A percentile compares a stretch with the other conserved stretches of the same genome.
Conservation (phyloP, 768 basidiomycete species). For the Leccinum longicurvipes region DNA sequence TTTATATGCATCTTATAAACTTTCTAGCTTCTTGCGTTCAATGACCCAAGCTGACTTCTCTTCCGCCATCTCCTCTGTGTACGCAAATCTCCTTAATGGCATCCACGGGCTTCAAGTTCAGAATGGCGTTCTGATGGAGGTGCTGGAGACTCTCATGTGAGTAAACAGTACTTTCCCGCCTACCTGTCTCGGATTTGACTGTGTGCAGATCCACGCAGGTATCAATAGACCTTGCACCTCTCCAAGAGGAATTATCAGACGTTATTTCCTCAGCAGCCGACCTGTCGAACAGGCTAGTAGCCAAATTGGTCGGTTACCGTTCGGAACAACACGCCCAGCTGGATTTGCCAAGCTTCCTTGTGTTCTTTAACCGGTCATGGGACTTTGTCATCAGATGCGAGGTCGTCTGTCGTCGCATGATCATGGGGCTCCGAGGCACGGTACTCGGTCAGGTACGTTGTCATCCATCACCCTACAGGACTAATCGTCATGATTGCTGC, state of each 20-base stretch:
- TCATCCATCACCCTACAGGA: not conserved
- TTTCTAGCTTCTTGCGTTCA: slow-evolving; percentile 56
- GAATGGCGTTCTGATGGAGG: slow-evolving; percentile 51
- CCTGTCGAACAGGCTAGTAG: slow-evolving; percentile 77
- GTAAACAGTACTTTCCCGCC: slow-evolving; percentile 6
- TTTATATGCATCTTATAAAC: slow-evolving; percentile 23
- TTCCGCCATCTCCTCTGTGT: slow-evolving; percentile 56
- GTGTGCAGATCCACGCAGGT: slow-evolving; percentile 35
- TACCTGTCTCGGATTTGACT: slow-evolving; percentile 1
- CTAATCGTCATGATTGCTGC: slow-evolving; percentile 1
- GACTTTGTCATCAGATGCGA: slow-evolving; percentile 87
- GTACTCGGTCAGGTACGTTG: slow-evolving; percentile 71
- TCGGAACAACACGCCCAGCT: slow-evolving; percentile 78
- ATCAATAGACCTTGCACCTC: slow-evolving; percentile 40
- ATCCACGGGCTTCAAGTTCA: slow-evolving; percentile 69
- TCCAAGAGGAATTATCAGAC: slow-evolving; percentile 70
- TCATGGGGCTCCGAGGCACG: slow-evolving; percentile 85
- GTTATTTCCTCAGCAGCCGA: slow-evolving; percentile 79
- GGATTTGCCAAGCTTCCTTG: slow-evolving; percentile 69
- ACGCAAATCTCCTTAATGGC: slow-evolving; percentile 56
- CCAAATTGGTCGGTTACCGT: slow-evolving; percentile 73
- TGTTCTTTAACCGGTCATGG: slow-evolving; percentile 85
- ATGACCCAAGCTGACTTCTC: slow-evolving; percentile 72
- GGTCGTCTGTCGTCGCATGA: slow-evolving; percentile 83
- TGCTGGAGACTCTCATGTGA: slow-evolving; percentile 50